These are phyloP conservation scores for Macrocybe gigantea DNA, from an alignment of 768 basidiomycete genomes.

Conservation along the genomic window DNA sequence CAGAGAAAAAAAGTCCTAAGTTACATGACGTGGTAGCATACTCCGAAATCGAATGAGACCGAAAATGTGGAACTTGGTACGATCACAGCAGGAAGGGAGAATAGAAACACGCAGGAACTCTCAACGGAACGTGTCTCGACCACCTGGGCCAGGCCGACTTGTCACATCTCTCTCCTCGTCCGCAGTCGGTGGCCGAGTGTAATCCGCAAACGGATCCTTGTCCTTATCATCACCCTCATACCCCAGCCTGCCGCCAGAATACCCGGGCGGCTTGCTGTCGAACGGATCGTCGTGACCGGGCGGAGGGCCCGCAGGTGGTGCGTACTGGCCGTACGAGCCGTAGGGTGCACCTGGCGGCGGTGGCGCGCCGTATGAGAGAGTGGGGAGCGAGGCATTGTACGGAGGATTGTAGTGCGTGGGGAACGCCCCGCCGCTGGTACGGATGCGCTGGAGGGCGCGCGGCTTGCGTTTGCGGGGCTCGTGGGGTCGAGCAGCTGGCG, in stretches of 20 bases:
- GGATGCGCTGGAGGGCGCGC: constrained; percentile 36
- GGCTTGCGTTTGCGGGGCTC: constrained; percentile 44
- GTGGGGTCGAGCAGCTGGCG: constrained; percentile 71
- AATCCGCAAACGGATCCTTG: constrained; percentile 55
- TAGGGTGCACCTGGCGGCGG: constrained; percentile 17
- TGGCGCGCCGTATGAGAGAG: constrained; percentile 22
- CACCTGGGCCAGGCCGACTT: constrained; percentile 31
- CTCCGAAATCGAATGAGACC: background rate
- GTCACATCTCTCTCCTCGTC: constrained; percentile 37
- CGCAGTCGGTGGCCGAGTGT: constrained; percentile 23
- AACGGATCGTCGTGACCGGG: constrained; percentile 31
- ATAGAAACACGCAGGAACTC: background rate
- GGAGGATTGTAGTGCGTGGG: constrained; percentile 57
- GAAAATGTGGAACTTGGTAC: too few species aligned
- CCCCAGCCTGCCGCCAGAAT: constrained; percentile 31
- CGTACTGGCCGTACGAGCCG: constrained; percentile 22
- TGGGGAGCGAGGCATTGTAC: constrained; percentile 38
- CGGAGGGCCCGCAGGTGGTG: constrained; percentile 48
- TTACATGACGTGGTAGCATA: background rate
- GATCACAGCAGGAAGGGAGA: background rate
- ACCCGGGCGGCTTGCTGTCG: constrained; percentile 42
- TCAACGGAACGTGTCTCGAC: constrained; percentile 22
- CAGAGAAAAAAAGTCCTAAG: background rate
- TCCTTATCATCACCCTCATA: constrained; percentile 33
- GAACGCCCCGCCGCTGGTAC: constrained; percentile 19